Base-by-base conservation (phyloP, 345 rosid genomes). In the Capsella bursapastoris region DNA sequence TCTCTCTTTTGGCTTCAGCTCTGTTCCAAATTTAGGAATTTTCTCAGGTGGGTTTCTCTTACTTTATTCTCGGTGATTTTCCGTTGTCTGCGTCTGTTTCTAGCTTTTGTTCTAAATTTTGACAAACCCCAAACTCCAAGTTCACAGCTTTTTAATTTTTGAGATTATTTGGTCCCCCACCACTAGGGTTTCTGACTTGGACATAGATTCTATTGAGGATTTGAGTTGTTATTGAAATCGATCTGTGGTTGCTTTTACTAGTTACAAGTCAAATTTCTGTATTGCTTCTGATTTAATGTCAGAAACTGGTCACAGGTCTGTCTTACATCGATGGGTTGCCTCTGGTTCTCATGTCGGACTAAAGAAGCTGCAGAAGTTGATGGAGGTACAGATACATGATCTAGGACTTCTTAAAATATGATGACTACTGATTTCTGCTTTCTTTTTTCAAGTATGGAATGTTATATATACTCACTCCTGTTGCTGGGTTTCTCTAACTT, bases 321-420 rank as follows among this genome's bases (percentile, higher is more conserved):
- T 41, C 64, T 27, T 64, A 55, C 79, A 70, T 77, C 77, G 71
- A 90, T 88, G 97, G 71, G 72, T 73, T 94, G 93, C 73, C 87
- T 86, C 82, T 67, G 85, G 70, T 90, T 79, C 85, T 73, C 82
- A 47, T 83, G 72, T 75, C 14, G 69, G 29, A 75, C 4, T 4
- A 74, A 34, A 57, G 62, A 85, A 43, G 58, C 63, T 66, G 70
- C 71, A 25, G 93, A 78, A 41, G 85, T 68, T 69, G 86, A 83
- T 59, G 91, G 85, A 85, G 98, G 98, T 94, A 75, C 37, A 68
- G 1, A 12, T 29, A 35, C 29, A 40, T 18, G 14, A 61, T 73
- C 55, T 40, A 14, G 62, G 32, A 6, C 57, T 44, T 27, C 29
- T 64, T 37, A 8, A 10, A 4, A 6, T 40, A 34, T 7, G 6